Evolutionary conservation across 108 stramenopile genomes (phyloP).

Genomic region (Skeletonema marinoi): DNA sequence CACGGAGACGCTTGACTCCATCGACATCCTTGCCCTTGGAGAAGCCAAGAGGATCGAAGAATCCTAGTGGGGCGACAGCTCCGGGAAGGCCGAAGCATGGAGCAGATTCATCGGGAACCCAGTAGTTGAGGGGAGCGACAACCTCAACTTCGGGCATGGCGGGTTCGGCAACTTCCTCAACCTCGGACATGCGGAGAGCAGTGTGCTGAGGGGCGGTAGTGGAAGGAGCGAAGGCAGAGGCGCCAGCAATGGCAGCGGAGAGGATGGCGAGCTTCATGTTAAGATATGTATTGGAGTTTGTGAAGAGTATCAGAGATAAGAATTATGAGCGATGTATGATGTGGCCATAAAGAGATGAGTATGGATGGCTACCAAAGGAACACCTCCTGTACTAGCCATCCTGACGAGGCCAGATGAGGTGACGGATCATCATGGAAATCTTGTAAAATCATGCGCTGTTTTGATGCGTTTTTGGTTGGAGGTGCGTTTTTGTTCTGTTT

Average conservation of each 20-base stretch:
- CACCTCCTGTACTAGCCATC: no score
- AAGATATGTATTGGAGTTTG: not conserved
- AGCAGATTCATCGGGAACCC: slow-evolving; percentile 53
- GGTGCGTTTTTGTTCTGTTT: no score
- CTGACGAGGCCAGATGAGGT: no score
- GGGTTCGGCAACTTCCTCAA: slow-evolving; percentile 6
- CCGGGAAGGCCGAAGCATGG: slow-evolving; percentile 53
- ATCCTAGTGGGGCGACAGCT: slow-evolving; percentile 65
- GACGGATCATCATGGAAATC: no score
- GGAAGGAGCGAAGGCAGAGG: slow-evolving; percentile 55
- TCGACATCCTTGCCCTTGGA: slow-evolving; percentile 64
- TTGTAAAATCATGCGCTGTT: no score
- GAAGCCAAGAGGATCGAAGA: slow-evolving; percentile 66
- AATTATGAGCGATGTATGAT: no score
- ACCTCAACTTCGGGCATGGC: not conserved
- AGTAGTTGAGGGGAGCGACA: slow-evolving; percentile 55
- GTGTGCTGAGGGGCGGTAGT: slow-evolving; percentile 11
- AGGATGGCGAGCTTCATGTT: slow-evolving; percentile 52
- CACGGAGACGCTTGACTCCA: slow-evolving; percentile 70
- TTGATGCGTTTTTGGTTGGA: no score
- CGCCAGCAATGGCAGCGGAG: slow-evolving; percentile 42
- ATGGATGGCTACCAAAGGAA: no score
- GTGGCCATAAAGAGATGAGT: no score
- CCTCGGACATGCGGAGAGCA: slow-evolving; percentile 18
- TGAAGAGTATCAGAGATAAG: no score